Percentiles rank a stretch among this genome's conserved stretches.
Conservation (phyloP, 805 yeast genomes). For the Myxozyma monticola region DNA sequence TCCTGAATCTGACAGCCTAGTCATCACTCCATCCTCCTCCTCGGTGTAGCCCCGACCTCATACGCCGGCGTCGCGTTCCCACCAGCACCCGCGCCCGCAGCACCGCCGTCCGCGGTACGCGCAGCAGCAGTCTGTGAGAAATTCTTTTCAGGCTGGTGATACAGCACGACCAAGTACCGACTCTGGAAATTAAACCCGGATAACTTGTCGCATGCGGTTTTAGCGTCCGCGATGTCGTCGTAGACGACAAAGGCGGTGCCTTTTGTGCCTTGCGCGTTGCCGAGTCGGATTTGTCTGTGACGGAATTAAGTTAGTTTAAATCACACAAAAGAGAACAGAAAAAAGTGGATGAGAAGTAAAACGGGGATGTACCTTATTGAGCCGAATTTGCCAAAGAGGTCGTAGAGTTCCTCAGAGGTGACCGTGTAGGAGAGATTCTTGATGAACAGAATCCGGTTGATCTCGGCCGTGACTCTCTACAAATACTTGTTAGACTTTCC, state of each 20-base stretch:
- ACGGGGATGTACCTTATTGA: slow-evolving; percentile 41
- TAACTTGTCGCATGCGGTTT: slow-evolving; percentile 53
- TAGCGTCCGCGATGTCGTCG: slow-evolving; percentile 50
- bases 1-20: background rate
- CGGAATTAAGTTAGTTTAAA: background rate
- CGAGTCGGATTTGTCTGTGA: slow-evolving; percentile 50
- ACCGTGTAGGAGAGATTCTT: slow-evolving; percentile 59
- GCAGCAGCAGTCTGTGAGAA: background rate
- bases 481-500: too few relatives aligned
- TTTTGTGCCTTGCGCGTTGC: slow-evolving; percentile 43
- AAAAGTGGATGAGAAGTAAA: background rate
- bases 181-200: slow-evolving; percentile 62
- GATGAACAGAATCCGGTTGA: slow-evolving; percentile 47
- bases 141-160: slow-evolving; percentile 47
- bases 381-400: slow-evolving; percentile 57
- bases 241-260: slow-evolving; percentile 61
- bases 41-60: slow-evolving; percentile 10
- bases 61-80: background rate
- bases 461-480: slow-evolving; percentile 27
- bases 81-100: background rate
- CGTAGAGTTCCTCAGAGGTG: slow-evolving; percentile 49
- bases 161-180: slow-evolving; percentile 55
- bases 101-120: background rate
- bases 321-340: background rate
- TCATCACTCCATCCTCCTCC: slow-evolving; percentile 7